Base-by-base conservation (phyloP, 2,329 filamentous ascomycete species). In the Calonectria pteridis region DNA sequence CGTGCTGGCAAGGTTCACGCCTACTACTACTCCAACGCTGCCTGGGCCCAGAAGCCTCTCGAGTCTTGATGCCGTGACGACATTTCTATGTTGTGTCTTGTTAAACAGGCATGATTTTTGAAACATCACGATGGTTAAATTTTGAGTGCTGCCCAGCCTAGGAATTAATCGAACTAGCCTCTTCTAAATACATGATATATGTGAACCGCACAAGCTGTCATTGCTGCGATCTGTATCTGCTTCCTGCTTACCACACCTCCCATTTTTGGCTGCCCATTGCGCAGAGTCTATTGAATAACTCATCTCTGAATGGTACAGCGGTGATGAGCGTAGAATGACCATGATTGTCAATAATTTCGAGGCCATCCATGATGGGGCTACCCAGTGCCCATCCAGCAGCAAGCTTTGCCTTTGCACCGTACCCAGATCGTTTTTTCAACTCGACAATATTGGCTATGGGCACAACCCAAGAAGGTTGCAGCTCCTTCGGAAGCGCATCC, bases 11-110 rank as follows among this genome's bases (percentile, higher is more conserved):
- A 71, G 74, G 20, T 53, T 7, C 80, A 82, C 31, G 72, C 77
- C 0, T 81, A 76, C 65, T 82, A 82, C 72, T 74, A 72, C 16
- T 66, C 79, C 40, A 77, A 78, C 51, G 76, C 73, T 0, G 76
- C 78, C 4, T 82, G 80, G 80, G 81, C 77, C 16, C 77, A 77
- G 49, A 82, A 82, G 71, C 80, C 75, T 6, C 33, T 62, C 23
- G 20, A 16, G 4, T 10, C 55, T 28, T 62, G 23, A 62, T 18
- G 7, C 18, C 33, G 2, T 4, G n/a, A 4, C 9, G 43, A 46
- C 9, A 23, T 23, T 23, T 46, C n/a, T 6, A 23, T 46, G 13
- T 14, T 10, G 40, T 23, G 11, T 46, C 10, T 46, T 23, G n/a
- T 2, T 0, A 23, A 23, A 23, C n/a, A 46, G 13, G 2, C n/a